Base-by-base conservation (phyloP, 2,329 filamentous ascomycete genomes). In the Diplodia corticola region DNA sequence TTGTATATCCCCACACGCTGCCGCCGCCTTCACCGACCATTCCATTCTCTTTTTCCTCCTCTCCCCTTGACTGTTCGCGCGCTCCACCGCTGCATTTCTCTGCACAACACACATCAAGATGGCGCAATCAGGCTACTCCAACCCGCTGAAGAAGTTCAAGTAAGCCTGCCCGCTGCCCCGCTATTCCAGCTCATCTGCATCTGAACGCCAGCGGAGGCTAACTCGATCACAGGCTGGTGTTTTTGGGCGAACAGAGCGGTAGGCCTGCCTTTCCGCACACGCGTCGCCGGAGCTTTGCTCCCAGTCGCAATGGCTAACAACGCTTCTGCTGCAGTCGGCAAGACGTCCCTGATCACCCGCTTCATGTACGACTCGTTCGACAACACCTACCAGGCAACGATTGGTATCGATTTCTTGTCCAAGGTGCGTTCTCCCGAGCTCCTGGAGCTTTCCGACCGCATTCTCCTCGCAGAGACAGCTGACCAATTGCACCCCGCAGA, bases 341-440 rank as follows among this genome's bases (percentile, higher is more conserved):
- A 99, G 84, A 99, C 95, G 35, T 99, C 95, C 69, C 83, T 99
- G 74, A 99, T 99, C 79, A 99, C 95, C 71, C 90, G 95, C 70
- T 99, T 99, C 85, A 99, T 99, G 95, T 99, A 99, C 85, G 95
- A 99, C 81, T 98, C 95, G 55, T 99, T 99, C 84, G 95, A 99
- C 85, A 97, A 96, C 82, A 98, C 94, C 85, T 99, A 99, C 83
- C 95, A 99, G 82, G 95, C 95, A 67, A 99, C 95, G 46, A 98
- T 99, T 77, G 95, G 95, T 76, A 99, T 99, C 83, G 95, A 99
- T 82, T 99, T 99, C 78, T 88, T 99, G 72, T 97, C 93, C 76
- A 99, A 99, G 90, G 92, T 91, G 84, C 78, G 80, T 68, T 37
- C 51, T 22, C 61, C 57, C 33, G 24, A 61, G 44, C 44, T 22